Conservation (phyloP, 495 filamentous ascomycete species). For the Filosporella fistucella region DNA sequence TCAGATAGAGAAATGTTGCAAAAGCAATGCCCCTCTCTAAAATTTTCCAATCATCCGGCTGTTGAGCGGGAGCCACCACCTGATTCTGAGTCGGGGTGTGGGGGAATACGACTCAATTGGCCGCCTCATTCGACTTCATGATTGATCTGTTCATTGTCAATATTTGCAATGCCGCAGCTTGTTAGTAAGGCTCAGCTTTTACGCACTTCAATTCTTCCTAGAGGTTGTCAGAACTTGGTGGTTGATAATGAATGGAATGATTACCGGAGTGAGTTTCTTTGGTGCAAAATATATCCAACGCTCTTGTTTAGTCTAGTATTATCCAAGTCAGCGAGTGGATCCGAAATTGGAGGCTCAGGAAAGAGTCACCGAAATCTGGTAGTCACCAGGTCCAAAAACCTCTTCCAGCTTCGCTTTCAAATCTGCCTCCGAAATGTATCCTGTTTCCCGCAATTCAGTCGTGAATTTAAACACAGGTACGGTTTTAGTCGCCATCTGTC, state of each 20-base stretch:
- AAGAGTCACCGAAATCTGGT: not conserved
- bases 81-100: too few relatives aligned
- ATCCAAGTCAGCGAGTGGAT: too few relatives aligned
- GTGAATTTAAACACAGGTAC: not conserved
- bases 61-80: too few relatives aligned
- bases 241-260: not conserved
- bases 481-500: too few relatives aligned
- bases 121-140: not conserved
- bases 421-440: not conserved
- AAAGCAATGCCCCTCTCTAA: too few relatives aligned
- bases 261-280: not conserved
- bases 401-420: constrained; percentile 2
- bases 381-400: not conserved
- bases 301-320: constrained; percentile 7
- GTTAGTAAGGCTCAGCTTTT: too few relatives aligned
- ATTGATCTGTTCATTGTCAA: not conserved
- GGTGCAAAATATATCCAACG: constrained; percentile 9
- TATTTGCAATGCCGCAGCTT: not conserved
- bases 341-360: too few relatives aligned
- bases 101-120: not conserved
- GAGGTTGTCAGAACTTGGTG: not conserved
- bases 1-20: too few relatives aligned
- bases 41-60: too few relatives aligned
- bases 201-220: constrained; percentile 7
- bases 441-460: constrained; percentile 3